Conservation (phyloP, 1,284 basidiomycete species). For the Marasmius oreades region DNA sequence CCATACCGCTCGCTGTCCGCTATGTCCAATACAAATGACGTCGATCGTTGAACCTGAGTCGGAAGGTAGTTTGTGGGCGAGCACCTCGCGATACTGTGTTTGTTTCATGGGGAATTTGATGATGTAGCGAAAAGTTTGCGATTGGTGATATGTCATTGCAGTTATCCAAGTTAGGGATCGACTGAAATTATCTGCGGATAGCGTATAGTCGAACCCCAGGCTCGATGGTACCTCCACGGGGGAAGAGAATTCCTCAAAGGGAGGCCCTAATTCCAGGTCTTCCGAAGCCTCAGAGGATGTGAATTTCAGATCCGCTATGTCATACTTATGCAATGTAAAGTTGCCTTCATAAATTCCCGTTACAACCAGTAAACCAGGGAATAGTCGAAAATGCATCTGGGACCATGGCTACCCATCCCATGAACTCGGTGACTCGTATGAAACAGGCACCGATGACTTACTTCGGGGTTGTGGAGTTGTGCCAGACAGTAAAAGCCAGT, state of each 20-base stretch:
- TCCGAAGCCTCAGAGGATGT: not conserved
- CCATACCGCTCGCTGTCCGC: constrained; percentile 48
- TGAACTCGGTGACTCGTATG: not conserved
- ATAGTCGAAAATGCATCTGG: not conserved
- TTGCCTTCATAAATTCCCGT: not conserved
- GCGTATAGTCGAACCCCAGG: not conserved
- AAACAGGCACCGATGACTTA: constrained; percentile 15
- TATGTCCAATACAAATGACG: constrained; percentile 42
- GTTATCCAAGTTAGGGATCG: not conserved
- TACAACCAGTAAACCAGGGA: not conserved
- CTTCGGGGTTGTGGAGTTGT: constrained; percentile 28
- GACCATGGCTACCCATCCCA: not conserved
- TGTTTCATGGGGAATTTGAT: not conserved
- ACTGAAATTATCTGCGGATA: not conserved
- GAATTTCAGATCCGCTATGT: not conserved
- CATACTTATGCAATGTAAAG: not conserved
- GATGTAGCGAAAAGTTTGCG: constrained; percentile 2
- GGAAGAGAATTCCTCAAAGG: not conserved
- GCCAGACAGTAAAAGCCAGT: constrained; percentile 28
- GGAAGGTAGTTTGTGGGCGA: constrained; percentile 19
- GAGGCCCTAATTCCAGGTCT: not conserved
- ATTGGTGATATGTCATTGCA: not conserved
- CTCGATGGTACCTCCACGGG: not conserved
- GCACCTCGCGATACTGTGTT: not conserved
- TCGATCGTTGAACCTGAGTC: constrained; percentile 34